A percentile compares a stretch with the other conserved stretches of the same genome.
Evolutionary conservation across 2,329 filamentous ascomycete species (phyloP).

Genomic region (Monosporascus sp.): DNA sequence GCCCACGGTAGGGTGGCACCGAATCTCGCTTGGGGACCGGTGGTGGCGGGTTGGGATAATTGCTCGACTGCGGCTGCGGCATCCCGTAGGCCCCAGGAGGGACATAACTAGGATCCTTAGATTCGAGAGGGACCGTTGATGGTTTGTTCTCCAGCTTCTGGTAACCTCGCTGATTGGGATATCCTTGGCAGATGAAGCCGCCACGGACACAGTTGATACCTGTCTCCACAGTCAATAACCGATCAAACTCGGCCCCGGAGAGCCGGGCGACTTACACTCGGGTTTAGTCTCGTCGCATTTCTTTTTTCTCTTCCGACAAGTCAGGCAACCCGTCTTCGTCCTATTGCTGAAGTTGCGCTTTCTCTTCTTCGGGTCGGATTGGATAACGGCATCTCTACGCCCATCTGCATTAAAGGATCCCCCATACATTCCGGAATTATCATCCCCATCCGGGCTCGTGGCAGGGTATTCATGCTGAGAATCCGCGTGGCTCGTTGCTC

Average conservation of each 20-base stretch:
- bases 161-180: conserved; percentile 77
- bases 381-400: conserved; percentile 41
- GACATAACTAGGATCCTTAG: conserved; percentile 67
- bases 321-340: conserved; percentile 93
- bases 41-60: conserved; percentile 24
- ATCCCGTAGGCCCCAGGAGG: conserved; percentile 58
- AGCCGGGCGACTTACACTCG: conserved; percentile 62
- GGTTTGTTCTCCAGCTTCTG: conserved; percentile 70
- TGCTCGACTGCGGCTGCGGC: conserved; percentile 39
- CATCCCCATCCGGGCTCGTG: conserved; percentile 51
- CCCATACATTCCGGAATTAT: conserved; percentile 37
- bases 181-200: conserved; percentile 86
- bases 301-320: conserved; percentile 89
- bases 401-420: conserved; percentile 42
- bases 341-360: conserved; percentile 88
- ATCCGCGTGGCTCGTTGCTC: conserved; percentile 40
- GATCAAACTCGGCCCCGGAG: background rate
- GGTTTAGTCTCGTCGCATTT: conserved; percentile 96
- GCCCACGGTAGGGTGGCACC: conserved; percentile 55
- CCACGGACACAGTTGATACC: conserved; percentile 87
- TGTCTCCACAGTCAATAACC: conserved; percentile 31
- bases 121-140: conserved; percentile 69
- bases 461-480: conserved; percentile 44
- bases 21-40: conserved; percentile 47
- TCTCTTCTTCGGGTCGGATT: conserved; percentile 61